phyloP scores from a whole-genome alignment of 192 early-diverging fungal species.

The Obelidium mucronatum region DNA sequence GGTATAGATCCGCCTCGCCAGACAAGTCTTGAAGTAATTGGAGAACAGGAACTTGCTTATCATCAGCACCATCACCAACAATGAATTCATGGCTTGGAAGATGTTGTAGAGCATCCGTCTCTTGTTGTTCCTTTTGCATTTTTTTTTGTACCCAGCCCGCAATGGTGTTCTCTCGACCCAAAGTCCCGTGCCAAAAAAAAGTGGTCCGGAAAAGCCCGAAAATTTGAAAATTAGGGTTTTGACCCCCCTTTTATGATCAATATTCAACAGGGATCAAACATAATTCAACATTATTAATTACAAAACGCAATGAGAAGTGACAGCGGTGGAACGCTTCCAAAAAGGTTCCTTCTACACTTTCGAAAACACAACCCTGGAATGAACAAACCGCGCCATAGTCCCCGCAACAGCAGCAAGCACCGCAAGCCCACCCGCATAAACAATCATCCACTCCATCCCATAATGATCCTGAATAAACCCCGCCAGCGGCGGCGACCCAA shows the following conservation, averaged over 20 bases:
- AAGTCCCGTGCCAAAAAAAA: no score
- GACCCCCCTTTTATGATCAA: no score
- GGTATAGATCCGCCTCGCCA: background rate
- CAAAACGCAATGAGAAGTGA: background rate
- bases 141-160: no score
- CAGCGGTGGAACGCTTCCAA: no score
- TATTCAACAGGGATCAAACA: no score
- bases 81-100: background rate
- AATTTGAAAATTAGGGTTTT: no score
- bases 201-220: no score
- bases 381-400: background rate
- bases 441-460: constrained; percentile 26
- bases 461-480: constrained; percentile 22
- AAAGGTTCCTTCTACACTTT: constrained; percentile 16
- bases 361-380: background rate
- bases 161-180: no score
- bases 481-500: constrained; percentile 29
- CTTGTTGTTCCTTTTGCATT: background rate
- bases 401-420: constrained; percentile 9
- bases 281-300: no score
- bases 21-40: background rate
- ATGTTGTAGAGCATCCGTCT: background rate
- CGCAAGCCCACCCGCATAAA: constrained; percentile 1
- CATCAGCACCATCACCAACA: background rate
- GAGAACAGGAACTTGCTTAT: background rate